Base-by-base conservation (phyloP, 768 basidiomycete genomes). In the Leucocoprinus birnbaumii region DNA sequence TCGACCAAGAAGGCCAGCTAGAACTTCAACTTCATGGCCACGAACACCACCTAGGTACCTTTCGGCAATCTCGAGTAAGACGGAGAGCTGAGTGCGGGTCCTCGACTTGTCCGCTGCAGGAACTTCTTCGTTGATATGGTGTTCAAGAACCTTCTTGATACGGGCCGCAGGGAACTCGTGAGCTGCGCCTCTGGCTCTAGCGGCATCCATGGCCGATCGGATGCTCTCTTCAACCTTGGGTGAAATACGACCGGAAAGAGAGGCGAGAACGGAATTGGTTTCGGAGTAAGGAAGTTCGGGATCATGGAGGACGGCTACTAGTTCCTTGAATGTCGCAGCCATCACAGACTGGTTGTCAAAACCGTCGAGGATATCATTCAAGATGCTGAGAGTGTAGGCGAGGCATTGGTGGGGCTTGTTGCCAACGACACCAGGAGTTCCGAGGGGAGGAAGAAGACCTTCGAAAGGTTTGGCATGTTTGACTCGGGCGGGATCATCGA, bases 391-490 rank as follows among this genome's bases (percentile, higher is more conserved):
- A 72, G 87, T 88, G 61, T 83, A 83, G 51, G 81, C 75, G 55
- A 93, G 83, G 56, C 83, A 84, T 68, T 99, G 97, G 67, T 97
- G 87, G 37, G 93, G 83, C 73, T 94, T 96, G 74, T 82, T 89
- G 44, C 94, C 95, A 58, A 89, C 72, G 56, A 96, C 86, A 56
- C 83, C 85, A 41, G 95, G 94, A 26, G 84, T 75, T 24, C 96
- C 97, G 81, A 94, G 86, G 16, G 83, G 62, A 14, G 96, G 92
- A 10, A 98, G 83, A 42, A 94, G 87, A 51, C 94, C 94, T 64
- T 98, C 94, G 68, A 98, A 98, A 2, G 96, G 96, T 73, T 96
- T 98, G 56, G 97, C 96, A 66, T 98, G 96, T 67, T 93, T 97
- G 66, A 98, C 97, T 54, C 94, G 93, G 55, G 84, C 82, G 37